A percentile compares a stretch with the other conserved stretches of the same genome.
Conservation (phyloP, 23 red algal genomes). For the Porphyridium purpureum region DNA sequence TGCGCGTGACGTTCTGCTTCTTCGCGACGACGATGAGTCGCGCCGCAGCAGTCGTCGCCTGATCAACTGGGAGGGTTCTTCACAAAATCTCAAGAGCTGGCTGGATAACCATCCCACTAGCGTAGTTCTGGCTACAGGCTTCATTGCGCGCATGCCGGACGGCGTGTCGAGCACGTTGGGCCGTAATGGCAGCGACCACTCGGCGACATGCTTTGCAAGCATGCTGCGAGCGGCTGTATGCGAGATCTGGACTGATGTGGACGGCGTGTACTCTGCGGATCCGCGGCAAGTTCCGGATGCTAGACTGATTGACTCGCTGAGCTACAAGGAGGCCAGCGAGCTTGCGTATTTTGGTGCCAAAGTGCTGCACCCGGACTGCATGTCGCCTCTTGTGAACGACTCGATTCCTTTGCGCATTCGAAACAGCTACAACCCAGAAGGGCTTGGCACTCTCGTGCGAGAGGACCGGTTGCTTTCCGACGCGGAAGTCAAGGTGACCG, state of each 20-base stretch:
- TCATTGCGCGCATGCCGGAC: constrained; percentile 43
- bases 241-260: constrained; percentile 93
- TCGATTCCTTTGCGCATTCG: constrained; percentile 68
- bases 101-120: constrained; percentile 36
- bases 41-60: constrained; percentile 27
- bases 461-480: background rate
- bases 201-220: constrained; percentile 57
- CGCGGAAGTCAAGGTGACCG: background rate
- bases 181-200: constrained; percentile 70
- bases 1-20: constrained; percentile 73
- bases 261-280: constrained; percentile 90
- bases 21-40: constrained; percentile 11
- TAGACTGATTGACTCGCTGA: constrained; percentile 64
- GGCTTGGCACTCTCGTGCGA: constrained; percentile 35
- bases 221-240: constrained; percentile 31
- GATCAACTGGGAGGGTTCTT: constrained; percentile 23
- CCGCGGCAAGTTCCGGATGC: constrained; percentile 81
- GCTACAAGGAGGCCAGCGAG: constrained; percentile 93
- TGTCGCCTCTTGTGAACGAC: constrained; percentile 59
- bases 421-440: constrained; percentile 45
- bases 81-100: constrained; percentile 36
- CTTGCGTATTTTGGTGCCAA: constrained; percentile 97
- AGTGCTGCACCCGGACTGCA: constrained; percentile 88
- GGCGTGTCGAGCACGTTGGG: constrained; percentile 74
- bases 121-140: constrained; percentile 82